Base-by-base conservation (phyloP, 2,329 filamentous ascomycete genomes). In the Monosporascus sp. region DNA sequence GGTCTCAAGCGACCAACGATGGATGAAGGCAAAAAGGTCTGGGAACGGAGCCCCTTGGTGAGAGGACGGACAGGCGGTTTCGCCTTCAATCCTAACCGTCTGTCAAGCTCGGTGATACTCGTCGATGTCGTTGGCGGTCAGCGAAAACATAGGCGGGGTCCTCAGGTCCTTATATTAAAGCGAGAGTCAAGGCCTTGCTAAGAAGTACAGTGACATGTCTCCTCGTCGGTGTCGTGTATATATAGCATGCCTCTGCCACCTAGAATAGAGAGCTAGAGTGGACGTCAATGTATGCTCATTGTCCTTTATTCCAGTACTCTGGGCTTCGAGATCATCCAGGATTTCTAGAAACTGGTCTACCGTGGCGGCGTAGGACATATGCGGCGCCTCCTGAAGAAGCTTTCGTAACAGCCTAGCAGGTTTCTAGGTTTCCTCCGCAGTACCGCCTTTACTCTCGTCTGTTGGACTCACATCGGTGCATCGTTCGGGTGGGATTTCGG, bases 401-500 rank as follows among this genome's bases (percentile, higher is more conserved):
- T 73, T 68, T 50, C 72, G 69, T 41, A 81, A 72, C 17, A 76
- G 76, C 60, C 81, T 83, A 26, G 73, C 69, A 27, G 76, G 73
- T 7, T 64, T 66, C 24, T 67, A 61, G 3, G 61, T 63, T 2
- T 56, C 57, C 17, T 70, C 61, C 50, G 77, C 73, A 51, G 78
- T 75, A 52, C 64, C 70, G 17, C 75, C 70, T 11, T 73, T 70
- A 3, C 75, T 71, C 24, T 69, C 67, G 43, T 69, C 69, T 44
- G 76, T 70, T 7, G 81, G 69, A 48, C 76, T 77, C 53, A 97
- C 75, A 64, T 93, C 86, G 73, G 91, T 87, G 62, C 89, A 88
- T 64, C 88, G 84, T 54, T 86, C 80, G 27, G 84, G 76, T 9
- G 90, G 85, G 45, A 97, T 85, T 68, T 94, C 89, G 20, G 86